These are phyloP conservation scores for Fusarium nygamai DNA, from an alignment of 2,329 filamentous ascomycete species.

Conservation along the genomic window DNA sequence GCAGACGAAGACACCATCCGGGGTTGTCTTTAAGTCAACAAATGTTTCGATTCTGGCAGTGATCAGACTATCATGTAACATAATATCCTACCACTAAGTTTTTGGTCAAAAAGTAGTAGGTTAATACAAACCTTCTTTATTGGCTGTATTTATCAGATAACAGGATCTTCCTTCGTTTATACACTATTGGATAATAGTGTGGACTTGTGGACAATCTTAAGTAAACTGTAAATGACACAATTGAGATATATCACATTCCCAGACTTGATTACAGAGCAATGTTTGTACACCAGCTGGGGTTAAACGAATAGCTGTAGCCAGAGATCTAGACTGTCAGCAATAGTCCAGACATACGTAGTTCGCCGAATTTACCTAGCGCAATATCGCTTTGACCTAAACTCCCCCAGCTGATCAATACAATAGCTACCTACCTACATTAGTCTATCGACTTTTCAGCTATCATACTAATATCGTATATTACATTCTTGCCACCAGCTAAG, in stretches of 20 bases:
- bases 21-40: too few species aligned
- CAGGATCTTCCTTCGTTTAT: too few species aligned
- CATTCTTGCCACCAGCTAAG: neutral
- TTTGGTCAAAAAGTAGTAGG: accelerated
- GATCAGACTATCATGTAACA: accelerated
- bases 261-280: neutral
- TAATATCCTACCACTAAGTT: accelerated
- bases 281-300: too few species aligned
- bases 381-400: neutral
- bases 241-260: too few species aligned
- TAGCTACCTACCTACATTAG: neutral
- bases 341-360: neutral
- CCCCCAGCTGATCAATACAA: neutral
- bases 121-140: accelerated
- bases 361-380: neutral
- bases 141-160: accelerated
- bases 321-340: neutral
- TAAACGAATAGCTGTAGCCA: too few species aligned
- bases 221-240: too few species aligned
- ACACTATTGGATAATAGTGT: neutral
- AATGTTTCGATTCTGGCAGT: neutral
- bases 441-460: neutral
- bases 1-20: too few species aligned
- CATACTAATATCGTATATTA: neutral
- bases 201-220: too few species aligned